Evolutionary conservation across 2,329 filamentous ascomycete genomes (phyloP).

Genomic region (Penicillium thymicola): DNA sequence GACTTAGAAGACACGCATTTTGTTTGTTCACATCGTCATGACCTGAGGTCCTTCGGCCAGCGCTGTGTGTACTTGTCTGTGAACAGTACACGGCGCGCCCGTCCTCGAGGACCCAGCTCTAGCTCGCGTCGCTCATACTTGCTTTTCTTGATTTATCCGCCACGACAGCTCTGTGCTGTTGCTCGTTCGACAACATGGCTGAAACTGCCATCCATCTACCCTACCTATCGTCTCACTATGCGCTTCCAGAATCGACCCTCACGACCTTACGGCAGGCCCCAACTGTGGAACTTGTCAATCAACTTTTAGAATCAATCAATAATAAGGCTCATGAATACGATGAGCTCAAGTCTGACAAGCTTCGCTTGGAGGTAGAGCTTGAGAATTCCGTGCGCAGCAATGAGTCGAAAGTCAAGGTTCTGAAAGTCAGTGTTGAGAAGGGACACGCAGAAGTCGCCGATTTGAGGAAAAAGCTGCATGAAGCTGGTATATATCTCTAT

Average conservation of each 20-base stretch:
- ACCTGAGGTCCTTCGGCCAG: conserved; percentile 12
- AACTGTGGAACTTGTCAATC: conserved; percentile 73
- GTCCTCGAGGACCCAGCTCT: conserved; percentile 7
- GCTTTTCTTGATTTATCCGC: conserved; percentile 1
- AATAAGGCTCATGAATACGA: conserved; percentile 80
- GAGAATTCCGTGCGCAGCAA: conserved; percentile 83
- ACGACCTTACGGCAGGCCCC: conserved; percentile 55
- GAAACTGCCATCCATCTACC: conserved; percentile 55
- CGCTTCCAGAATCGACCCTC: conserved; percentile 55
- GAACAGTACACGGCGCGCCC: conserved; percentile 20
- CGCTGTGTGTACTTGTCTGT: conserved; percentile 24
- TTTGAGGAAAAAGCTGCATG: conserved; percentile 72
- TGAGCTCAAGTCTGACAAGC: conserved; percentile 78
- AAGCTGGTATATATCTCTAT: conserved; percentile 62
- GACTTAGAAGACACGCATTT: neutral
- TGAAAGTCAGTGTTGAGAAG: conserved; percentile 79
- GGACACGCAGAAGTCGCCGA: conserved; percentile 79
- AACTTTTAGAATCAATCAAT: conserved; percentile 70
- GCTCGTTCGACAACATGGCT: conserved; percentile 47
- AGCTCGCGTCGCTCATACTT: conserved; percentile 9
- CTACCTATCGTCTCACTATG: conserved; percentile 58
- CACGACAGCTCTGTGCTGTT: conserved; percentile 17
- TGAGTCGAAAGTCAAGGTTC: conserved; percentile 75
- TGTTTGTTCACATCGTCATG: conserved; percentile 18
- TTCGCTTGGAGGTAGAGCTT: conserved; percentile 85